Evolutionary conservation across 2,329 filamentous ascomycete species (phyloP), one percentile per base, ranked within the genome.

Genomic region (Chaetomium sp.): DNA sequence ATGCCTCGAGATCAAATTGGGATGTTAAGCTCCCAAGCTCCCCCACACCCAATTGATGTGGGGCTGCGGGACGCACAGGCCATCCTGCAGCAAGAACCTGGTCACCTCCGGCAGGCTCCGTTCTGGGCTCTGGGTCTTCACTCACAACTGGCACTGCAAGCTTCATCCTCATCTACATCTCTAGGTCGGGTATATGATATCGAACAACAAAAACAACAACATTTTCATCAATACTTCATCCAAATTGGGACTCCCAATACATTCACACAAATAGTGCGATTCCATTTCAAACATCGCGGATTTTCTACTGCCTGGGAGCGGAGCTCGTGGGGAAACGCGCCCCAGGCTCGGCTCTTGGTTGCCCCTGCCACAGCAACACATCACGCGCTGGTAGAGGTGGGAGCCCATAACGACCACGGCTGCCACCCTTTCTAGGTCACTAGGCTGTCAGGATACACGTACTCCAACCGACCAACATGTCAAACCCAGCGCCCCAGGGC

Each of bases 381-480:
- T 10, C 45, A 53, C 58, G 53, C 35, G 27, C 10, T 5, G 9
- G 35, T 57, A 49, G 33, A 38, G 16, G 53, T 21, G 12, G 31
- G 27, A 59, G n/a, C 49, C n/a, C 38, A 56, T 33, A 10, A 47
- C 57, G 27, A 31, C 27, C 9, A 38, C 35, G 12, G 27, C 8
- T 61, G 35, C 49, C n/a, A 35, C 19, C 35, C 9, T 57, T 35
- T n/a, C n/a, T n/a, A n/a, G n/a, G 29, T 27, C 2, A 13, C 7
- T 21, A n/a, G n/a, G n/a, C n/a, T 53, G 10, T 47, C 19, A 25
- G 27, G 5, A 51, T 27, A 60, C 25, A 67, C 38, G 13, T 9
- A 70, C 64, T 60, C 60, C 54, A 12, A 10, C 51, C 54, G 25
- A 65, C 29, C 51, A 31, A 67, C 16, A 72, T 71, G 70, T 70